Evolutionary conservation across 768 basidiomycete species (phyloP).

Genomic region (Candolleomyces aberdarensis): DNA sequence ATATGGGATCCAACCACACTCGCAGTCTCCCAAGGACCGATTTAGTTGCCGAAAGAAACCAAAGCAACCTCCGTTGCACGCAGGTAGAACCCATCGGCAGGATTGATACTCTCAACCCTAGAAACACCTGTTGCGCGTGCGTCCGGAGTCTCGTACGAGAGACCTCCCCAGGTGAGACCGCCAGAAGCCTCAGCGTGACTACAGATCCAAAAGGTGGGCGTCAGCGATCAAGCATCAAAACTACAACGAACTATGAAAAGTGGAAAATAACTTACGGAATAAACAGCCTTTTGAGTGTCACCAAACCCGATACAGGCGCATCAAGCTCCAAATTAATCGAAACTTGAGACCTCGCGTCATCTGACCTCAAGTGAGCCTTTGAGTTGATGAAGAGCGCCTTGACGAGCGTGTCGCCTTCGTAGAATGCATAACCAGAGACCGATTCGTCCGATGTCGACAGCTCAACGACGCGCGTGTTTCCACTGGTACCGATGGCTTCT

Average conservation of each 20-base stretch:
- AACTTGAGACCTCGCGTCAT: background rate
- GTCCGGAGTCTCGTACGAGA: background rate
- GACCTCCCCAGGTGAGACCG: slow-evolving; percentile 1
- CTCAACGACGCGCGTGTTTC: background rate
- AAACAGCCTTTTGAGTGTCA: background rate
- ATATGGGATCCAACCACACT: too few relatives aligned
- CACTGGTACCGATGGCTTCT: background rate
- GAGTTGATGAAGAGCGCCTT: slow-evolving; percentile 5
- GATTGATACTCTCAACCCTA: background rate
- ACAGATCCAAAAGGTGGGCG: background rate
- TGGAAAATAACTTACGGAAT: background rate
- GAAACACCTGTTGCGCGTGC: background rate
- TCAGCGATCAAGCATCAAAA: background rate
- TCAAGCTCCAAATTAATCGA: background rate
- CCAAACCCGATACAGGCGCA: background rate
- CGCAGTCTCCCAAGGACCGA: too few relatives aligned
- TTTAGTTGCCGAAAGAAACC: background rate
- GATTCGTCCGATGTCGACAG: background rate
- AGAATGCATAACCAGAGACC: slow-evolving; percentile 1
- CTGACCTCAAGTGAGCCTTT: background rate
- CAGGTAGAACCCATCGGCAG: background rate
- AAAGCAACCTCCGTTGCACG: background rate
- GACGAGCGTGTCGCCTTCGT: background rate
- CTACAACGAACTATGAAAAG: background rate
- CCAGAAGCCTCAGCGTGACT: background rate